phyloP scores from a whole-genome alignment of 768 basidiomycete species.

The Calocybe gangraenosa region DNA sequence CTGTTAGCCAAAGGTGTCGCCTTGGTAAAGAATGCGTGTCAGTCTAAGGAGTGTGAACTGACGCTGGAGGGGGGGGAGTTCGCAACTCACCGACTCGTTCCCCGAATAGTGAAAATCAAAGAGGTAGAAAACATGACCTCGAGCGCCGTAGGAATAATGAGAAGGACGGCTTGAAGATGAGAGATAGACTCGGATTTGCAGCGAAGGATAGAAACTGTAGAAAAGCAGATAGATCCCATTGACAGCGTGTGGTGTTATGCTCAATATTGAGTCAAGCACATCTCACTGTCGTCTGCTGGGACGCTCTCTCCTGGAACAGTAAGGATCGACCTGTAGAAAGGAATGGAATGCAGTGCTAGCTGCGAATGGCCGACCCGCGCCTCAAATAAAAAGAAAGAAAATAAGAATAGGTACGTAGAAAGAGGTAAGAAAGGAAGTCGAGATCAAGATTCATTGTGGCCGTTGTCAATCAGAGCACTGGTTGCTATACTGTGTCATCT shows the following conservation, averaged over 20 bases:
- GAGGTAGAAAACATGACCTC: slow-evolving; percentile 58
- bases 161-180: slow-evolving; percentile 36
- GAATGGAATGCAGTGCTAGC: slow-evolving; percentile 50
- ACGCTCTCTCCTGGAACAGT: slow-evolving; percentile 1
- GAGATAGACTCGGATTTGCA: slow-evolving; percentile 58
- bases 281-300: slow-evolving; percentile 5
- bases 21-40: slow-evolving; percentile 23
- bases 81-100: slow-evolving; percentile 41
- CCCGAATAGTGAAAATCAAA: slow-evolving; percentile 46
- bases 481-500: neutral
- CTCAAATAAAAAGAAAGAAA: neutral
- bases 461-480: neutral
- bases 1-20: slow-evolving; percentile 53
- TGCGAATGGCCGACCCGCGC: slow-evolving; percentile 24
- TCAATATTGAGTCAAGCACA: slow-evolving; percentile 10
- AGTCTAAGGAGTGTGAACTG: neutral
- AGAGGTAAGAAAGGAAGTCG: slow-evolving; percentile 6
- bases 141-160: slow-evolving; percentile 61
- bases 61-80: neutral
- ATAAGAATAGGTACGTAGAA: slow-evolving; percentile 2
- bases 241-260: slow-evolving; percentile 2
- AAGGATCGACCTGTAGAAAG: slow-evolving; percentile 26
- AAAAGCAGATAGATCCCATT: slow-evolving; percentile 63
- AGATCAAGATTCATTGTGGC: neutral
- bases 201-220: slow-evolving; percentile 66